Conservation (phyloP, 2,329 filamentous ascomycete genomes). For the Aspergillus sp. region DNA sequence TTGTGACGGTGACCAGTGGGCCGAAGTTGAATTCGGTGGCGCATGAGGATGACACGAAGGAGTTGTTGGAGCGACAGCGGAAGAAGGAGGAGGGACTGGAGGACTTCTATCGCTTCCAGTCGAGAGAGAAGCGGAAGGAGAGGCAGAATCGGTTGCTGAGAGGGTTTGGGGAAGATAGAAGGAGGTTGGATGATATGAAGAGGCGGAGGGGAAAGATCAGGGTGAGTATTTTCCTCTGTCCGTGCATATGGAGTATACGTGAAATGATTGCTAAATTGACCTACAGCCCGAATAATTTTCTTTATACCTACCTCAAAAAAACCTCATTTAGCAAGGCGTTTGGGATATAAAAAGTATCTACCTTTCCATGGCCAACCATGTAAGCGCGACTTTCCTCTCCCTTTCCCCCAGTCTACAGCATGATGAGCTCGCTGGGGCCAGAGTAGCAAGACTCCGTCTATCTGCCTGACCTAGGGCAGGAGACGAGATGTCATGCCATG, state of each 20-base stretch:
- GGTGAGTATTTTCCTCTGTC: slow-evolving; percentile 21
- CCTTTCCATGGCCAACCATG: too few relatives aligned
- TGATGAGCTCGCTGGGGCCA: slow-evolving; percentile 50
- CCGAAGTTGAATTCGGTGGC: slow-evolving; percentile 65
- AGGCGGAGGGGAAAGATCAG: slow-evolving; percentile 56
- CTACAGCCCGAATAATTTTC: slow-evolving; percentile 26
- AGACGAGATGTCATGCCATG: slow-evolving; percentile 36
- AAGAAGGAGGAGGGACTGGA: slow-evolving; percentile 57
- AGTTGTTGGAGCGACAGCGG: slow-evolving; percentile 50
- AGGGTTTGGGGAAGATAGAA: slow-evolving; percentile 68
- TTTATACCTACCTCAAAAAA: slow-evolving; percentile 8
- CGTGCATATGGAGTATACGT: not conserved
- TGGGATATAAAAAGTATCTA: slow-evolving; percentile 6
- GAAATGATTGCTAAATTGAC: slow-evolving; percentile 3
- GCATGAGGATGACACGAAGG: slow-evolving; percentile 60
- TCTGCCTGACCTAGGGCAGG: not conserved
- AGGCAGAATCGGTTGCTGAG: slow-evolving; percentile 60
- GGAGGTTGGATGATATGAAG: slow-evolving; percentile 62
- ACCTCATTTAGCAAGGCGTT: slow-evolving; percentile 24
- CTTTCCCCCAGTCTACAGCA: not conserved
- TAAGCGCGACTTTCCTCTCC: too few relatives aligned
- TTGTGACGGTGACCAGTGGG: slow-evolving; percentile 80
- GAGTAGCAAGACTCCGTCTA: slow-evolving; percentile 34
- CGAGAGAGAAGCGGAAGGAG: slow-evolving; percentile 68
- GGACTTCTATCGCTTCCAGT: slow-evolving; percentile 80